Evolutionary conservation across 78 protist species (phyloP).

Genomic region (Isochrysis galbana): DNA sequence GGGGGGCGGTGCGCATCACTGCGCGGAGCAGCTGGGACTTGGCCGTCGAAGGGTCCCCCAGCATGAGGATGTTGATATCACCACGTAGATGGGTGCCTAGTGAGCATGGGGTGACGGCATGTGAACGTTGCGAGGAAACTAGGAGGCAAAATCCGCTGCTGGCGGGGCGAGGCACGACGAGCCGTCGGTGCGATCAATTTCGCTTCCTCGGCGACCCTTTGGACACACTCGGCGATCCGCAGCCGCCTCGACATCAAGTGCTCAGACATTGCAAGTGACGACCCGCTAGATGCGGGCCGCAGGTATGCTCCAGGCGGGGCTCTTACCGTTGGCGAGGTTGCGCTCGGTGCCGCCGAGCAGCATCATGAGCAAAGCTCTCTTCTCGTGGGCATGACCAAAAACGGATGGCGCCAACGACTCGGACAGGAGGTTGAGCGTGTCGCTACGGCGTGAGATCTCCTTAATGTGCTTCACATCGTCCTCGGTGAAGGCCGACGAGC

Average conservation of each 20-base stretch:
- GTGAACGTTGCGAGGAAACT: neutral
- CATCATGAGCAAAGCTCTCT: slow-evolving; percentile 86
- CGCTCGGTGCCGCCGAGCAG: slow-evolving; percentile 97
- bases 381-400: slow-evolving; percentile 61
- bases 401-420: slow-evolving; percentile 94
- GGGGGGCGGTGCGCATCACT: slow-evolving; percentile 89
- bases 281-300: no score
- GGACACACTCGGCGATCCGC: no score
- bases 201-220: no score
- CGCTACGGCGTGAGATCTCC: neutral
- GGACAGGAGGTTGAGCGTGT: slow-evolving; percentile 67
- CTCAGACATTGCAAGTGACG: no score
- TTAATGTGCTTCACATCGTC: neutral
- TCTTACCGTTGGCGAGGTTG: slow-evolving; percentile 77
- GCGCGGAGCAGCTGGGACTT: slow-evolving; percentile 97
- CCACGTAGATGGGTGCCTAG: slow-evolving; percentile 50
- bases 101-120: neutral
- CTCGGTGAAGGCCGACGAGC: neutral
- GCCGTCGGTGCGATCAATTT: no score
- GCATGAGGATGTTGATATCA: slow-evolving; percentile 93
- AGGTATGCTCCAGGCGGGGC: no score
- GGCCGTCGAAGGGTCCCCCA: slow-evolving; percentile 99
- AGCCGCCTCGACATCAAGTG: no score
- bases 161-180: no score
- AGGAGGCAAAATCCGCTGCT: neutral